Evolutionary conservation across 176 grass and related monocot genomes (phyloP).

Genomic region (Musa acuminata): DNA sequence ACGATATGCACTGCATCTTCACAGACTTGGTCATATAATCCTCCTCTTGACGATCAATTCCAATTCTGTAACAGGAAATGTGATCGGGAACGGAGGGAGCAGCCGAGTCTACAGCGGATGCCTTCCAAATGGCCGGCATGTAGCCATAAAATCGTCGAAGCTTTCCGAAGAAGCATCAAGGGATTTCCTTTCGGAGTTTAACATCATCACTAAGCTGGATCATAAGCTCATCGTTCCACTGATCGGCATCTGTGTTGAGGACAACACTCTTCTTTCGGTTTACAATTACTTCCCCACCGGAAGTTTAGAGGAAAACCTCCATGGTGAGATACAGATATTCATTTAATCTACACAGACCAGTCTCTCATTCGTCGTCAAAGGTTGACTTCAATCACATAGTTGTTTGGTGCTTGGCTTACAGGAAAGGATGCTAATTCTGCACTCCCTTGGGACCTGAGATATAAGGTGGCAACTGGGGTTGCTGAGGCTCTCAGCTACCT

Average conservation of each 20-base stretch:
- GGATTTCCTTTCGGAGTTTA: conserved; percentile 80
- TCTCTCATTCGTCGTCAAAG: not conserved
- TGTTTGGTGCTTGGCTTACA: conserved; percentile 11
- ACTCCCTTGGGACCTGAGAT: conserved; percentile 66
- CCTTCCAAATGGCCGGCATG: conserved; percentile 40
- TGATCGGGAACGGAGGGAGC: conserved; percentile 83
- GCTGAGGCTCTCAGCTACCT: conserved; percentile 74
- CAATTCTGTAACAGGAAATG: conserved; percentile 42
- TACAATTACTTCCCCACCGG: conserved; percentile 71
- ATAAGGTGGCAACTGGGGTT: conserved; percentile 52
- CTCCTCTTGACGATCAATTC: not conserved
- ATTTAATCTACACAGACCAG: not conserved
- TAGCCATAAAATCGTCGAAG: conserved; percentile 75
- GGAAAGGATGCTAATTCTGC: conserved; percentile 38
- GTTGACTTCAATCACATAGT: not conserved
- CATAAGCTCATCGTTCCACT: conserved; percentile 60
- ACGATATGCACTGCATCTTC: too few species aligned
- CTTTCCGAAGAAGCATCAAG: conserved; percentile 55
- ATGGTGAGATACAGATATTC: conserved; percentile 35
- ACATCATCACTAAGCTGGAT: conserved; percentile 78
- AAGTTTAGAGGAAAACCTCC: conserved; percentile 80
- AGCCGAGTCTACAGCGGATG: conserved; percentile 73
- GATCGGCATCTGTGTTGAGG: conserved; percentile 69
- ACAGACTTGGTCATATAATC: too few species aligned
- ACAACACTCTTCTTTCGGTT: conserved; percentile 65